Evolutionary conservation across 179 eudicot species (phyloP).

Genomic region (Gypsophila paniculata): DNA sequence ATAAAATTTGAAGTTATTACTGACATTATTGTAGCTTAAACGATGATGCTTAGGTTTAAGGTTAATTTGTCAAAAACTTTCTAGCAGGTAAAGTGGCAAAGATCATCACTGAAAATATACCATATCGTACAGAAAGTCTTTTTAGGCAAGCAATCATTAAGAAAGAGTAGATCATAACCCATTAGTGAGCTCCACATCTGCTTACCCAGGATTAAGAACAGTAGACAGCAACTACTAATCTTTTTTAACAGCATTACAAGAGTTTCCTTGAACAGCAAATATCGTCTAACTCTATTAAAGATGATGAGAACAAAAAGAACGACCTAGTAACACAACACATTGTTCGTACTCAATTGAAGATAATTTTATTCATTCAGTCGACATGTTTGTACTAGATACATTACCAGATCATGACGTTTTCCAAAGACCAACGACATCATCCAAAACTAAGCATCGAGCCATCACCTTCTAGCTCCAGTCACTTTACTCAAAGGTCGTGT

Average conservation of each 20-base stretch:
- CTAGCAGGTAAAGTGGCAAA: no score
- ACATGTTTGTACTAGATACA: not conserved
- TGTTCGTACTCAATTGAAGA: not conserved
- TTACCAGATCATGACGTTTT: not conserved
- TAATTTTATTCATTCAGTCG: not conserved
- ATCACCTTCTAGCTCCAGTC: no score
- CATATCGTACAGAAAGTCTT: not conserved
- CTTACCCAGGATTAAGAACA: not conserved
- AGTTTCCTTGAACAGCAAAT: not conserved
- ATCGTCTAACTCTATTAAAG: constrained; percentile 1
- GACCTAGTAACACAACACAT: not conserved
- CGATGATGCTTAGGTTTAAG: not conserved
- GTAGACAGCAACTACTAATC: not conserved
- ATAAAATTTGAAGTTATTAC: not conserved
- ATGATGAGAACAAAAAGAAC: not conserved
- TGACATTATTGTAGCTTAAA: not conserved
- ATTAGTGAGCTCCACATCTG: not conserved
- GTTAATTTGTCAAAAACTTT: not conserved
- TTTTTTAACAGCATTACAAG: not conserved
- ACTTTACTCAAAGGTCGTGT: not conserved
- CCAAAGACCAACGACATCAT: not conserved
- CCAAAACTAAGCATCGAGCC: not conserved
- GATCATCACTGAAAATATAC: not conserved
- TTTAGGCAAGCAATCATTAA: no score
- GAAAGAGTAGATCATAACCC: no score